phyloP scores from a whole-genome alignment of 1,284 basidiomycete genomes.

The Microstroma glucosiphilum region DNA sequence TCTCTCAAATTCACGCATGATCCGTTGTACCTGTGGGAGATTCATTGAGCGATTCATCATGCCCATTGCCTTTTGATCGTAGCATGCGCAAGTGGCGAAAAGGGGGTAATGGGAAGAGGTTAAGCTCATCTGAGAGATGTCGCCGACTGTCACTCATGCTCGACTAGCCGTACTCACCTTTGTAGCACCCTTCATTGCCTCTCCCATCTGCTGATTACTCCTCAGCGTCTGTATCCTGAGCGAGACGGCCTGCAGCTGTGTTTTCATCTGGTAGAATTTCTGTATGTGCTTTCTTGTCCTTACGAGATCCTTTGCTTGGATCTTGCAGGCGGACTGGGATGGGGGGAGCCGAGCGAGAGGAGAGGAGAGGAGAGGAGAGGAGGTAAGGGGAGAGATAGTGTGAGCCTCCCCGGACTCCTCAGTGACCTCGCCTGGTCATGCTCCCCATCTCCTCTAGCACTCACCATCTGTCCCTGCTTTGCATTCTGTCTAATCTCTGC shows the following conservation, averaged over 20 bases:
- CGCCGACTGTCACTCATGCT: too few species aligned
- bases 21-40: slow-evolving; percentile 84
- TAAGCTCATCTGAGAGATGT: too few species aligned
- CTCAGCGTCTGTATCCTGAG: slow-evolving; percentile 91
- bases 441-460: slow-evolving; percentile 33
- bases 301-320: slow-evolving; percentile 98
- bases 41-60: slow-evolving; percentile 96
- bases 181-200: slow-evolving; percentile 96
- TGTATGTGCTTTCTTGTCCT: slow-evolving; percentile 89
- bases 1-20: slow-evolving; percentile 96
- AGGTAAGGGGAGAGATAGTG: not conserved
- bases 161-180: slow-evolving; percentile 57
- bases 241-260: slow-evolving; percentile 92
- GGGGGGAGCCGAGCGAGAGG: not conserved
- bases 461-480: slow-evolving; percentile 87
- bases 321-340: slow-evolving; percentile 64
- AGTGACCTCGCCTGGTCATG: not conserved
- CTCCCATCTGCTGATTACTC: slow-evolving; percentile 98
- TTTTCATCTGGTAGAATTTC: slow-evolving; percentile 98
- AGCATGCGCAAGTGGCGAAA: not conserved
- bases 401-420: not conserved
- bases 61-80: slow-evolving; percentile 66
- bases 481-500: slow-evolving; percentile 93
- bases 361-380: not conserved
- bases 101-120: too few species aligned